These are phyloP conservation scores for Debaryomycetaceae sp. DNA, from an alignment of 1,139 yeast species.

Conservation along the genomic window DNA sequence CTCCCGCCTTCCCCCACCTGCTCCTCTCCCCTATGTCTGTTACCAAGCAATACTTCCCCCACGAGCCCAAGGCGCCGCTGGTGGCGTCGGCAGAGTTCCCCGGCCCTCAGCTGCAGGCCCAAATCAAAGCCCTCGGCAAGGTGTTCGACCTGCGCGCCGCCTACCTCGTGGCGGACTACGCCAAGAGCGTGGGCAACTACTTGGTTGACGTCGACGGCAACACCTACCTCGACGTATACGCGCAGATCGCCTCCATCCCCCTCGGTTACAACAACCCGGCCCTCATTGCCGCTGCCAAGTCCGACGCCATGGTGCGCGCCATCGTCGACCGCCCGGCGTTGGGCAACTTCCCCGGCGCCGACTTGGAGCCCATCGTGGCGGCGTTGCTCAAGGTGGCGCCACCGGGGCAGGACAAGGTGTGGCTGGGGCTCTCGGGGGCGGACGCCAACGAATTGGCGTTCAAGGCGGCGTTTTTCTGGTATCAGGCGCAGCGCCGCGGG, in stretches of 20 bases:
- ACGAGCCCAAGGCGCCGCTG: conserved; percentile 60
- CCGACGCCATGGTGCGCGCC: conserved; percentile 63
- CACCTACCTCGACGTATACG: conserved; percentile 61
- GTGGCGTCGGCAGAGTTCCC: conserved; percentile 52
- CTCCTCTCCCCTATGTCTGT: conserved; percentile 28
- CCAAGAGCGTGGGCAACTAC: conserved; percentile 66
- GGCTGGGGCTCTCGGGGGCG: conserved; percentile 80
- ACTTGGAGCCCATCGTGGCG: conserved; percentile 52
- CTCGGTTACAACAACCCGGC: conserved; percentile 79
- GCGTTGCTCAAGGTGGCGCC: conserved; percentile 65
- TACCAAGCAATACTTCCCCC: conserved; percentile 55
- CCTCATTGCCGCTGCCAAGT: conserved; percentile 55
- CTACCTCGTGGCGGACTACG: conserved; percentile 66
- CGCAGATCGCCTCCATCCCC: conserved; percentile 75
- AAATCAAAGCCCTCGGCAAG: conserved; percentile 43
- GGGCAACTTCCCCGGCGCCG: conserved; percentile 70
- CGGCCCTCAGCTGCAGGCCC: conserved; percentile 55
- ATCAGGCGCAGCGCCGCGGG: conserved; percentile 59
- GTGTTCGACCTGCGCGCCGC: conserved; percentile 65
- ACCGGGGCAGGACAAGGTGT: conserved; percentile 59
- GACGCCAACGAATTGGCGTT: conserved; percentile 83
- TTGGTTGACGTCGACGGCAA: conserved; percentile 71
- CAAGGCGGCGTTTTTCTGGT: conserved; percentile 79
- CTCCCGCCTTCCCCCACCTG: background rate
- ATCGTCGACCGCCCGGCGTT: conserved; percentile 74